Base-by-base conservation (phyloP, 805 yeast species). In the Candida tammaniensis region DNA sequence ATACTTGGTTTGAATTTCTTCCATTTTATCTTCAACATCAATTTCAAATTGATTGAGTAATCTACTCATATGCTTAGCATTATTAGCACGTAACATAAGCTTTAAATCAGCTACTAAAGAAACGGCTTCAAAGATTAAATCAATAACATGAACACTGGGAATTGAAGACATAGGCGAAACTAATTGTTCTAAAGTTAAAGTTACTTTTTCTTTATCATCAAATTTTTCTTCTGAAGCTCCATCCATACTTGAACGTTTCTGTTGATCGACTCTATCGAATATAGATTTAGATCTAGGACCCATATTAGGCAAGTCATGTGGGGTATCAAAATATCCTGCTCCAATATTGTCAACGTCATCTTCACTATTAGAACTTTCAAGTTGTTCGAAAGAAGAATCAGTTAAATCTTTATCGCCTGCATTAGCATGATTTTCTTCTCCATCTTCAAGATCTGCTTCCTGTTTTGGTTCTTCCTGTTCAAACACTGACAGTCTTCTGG, bases 91-190 rank as follows among this genome's bases (percentile, higher is more conserved):
- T 30, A 79, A 48, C 69, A 82, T 70, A 39, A 84, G 55, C 46
- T 80, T 78, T 58, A 78, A 64, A 49, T 84, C 91, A 40, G 79
- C 73, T 0, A 76, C 76, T 27, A 80, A 53, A 0, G 79, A 74
- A 1, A 82, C 79, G 4, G 76, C 61, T 43, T 84, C 86, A 47
- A 74, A 76, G 27, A 83, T 72, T 29, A 77, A 53, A 39, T 79
- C 81, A 26, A 84, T 64, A 5, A 78, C 62, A 27, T 62, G 57
- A 39, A 75, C 80, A 10, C 73, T 63, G 4, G 87, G 80, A 10
- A 76, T 67, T 2, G 76, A 71, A 0, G 82, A 64, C 33, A 68
- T 62, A 2, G 81, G 75, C 0, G 78, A 68, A 0, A 80, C 75
- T 36, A 81, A 50, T 29, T 70, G 73, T 46, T 78, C 85, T 28